Evolutionary conservation across 2,329 filamentous ascomycete species (phyloP).

Genomic region (Aspergillus neotritici): DNA sequence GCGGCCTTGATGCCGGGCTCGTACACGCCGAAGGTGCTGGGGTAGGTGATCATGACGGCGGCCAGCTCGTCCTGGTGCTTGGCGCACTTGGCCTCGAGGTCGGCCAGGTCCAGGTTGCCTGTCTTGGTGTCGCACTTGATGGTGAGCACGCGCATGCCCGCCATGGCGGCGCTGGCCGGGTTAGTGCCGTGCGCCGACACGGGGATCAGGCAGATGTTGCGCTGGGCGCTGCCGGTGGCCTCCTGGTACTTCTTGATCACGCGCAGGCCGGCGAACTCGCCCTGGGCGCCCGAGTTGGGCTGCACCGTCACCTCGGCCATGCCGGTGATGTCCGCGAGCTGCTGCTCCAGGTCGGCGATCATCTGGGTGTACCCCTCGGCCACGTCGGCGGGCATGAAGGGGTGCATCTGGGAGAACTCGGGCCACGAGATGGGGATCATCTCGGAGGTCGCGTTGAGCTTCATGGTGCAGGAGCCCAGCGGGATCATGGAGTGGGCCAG

Average conservation of each 20-base stretch:
- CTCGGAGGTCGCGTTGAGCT: constrained; percentile 88
- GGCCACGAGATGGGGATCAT: constrained; percentile 81
- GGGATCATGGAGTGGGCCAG: constrained; percentile 97
- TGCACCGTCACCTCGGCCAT: constrained; percentile 87
- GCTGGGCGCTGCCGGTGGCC: constrained; percentile 56
- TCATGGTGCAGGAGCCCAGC: constrained; percentile 96
- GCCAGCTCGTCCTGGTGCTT: constrained; percentile 79
- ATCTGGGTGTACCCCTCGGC: constrained; percentile 64
- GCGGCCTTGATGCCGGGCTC: constrained; percentile 83
- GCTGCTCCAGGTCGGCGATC: constrained; percentile 65
- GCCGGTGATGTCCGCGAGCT: constrained; percentile 77
- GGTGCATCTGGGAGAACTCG: constrained; percentile 73
- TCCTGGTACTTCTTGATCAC: constrained; percentile 82
- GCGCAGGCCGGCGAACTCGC: constrained; percentile 85
- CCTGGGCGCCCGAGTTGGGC: constrained; percentile 93
- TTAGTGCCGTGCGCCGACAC: constrained; percentile 95
- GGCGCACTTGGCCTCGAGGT: constrained; percentile 82
- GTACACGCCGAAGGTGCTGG: constrained; percentile 90
- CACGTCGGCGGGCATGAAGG: constrained; percentile 62
- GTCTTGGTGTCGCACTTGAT: constrained; percentile 84
- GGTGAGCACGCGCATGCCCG: constrained; percentile 86
- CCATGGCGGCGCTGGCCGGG: constrained; percentile 91
- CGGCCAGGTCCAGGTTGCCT: constrained; percentile 81
- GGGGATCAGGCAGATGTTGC: constrained; percentile 90
- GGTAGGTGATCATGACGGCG: constrained; percentile 96